phyloP scores from a whole-genome alignment of 2,329 filamentous ascomycete species.

The Cladophialophora carrionii region DNA sequence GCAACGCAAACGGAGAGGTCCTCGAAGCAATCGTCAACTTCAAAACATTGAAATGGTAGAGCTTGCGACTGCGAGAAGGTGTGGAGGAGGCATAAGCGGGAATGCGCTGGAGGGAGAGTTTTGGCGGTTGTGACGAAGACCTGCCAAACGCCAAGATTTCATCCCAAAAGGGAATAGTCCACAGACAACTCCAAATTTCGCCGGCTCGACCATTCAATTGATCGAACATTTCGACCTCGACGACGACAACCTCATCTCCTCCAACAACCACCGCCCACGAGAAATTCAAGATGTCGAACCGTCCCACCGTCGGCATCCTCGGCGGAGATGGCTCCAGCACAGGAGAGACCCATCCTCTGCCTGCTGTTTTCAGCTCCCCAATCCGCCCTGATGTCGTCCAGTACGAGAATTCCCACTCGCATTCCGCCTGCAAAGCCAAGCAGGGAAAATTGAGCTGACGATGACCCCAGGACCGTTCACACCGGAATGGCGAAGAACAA shows the following conservation, averaged over 20 bases:
- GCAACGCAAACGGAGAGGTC: neutral
- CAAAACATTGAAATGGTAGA: neutral
- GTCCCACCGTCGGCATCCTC: constrained; percentile 97
- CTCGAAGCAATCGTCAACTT: neutral
- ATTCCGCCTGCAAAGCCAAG: constrained; percentile 9
- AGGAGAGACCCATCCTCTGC: constrained; percentile 86
- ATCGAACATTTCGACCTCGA: constrained; percentile 7
- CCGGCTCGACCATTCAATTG: neutral
- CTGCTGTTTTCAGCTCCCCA: constrained; percentile 93
- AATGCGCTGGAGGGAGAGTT: neutral
- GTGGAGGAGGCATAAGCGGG: neutral
- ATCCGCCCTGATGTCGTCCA: constrained; percentile 99
- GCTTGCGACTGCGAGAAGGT: neutral
- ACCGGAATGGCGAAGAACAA: constrained; percentile 99
- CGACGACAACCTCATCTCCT: constrained; percentile 17
- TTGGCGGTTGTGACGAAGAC: neutral
- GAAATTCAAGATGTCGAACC: constrained; percentile 73
- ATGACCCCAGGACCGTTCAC: constrained; percentile 69
- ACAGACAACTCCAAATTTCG: constrained; percentile 9
- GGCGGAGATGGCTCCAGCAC: constrained; percentile 92
- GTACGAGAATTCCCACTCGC: constrained; percentile 62
- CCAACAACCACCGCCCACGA: constrained; percentile 12
- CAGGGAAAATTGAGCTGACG: constrained; percentile 42
- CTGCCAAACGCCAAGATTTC: constrained; percentile 7
- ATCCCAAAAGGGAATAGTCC: constrained; percentile 3